Evolutionary conservation across 1,284 basidiomycete genomes (phyloP).

Genomic region (Tausonia pullulans): DNA sequence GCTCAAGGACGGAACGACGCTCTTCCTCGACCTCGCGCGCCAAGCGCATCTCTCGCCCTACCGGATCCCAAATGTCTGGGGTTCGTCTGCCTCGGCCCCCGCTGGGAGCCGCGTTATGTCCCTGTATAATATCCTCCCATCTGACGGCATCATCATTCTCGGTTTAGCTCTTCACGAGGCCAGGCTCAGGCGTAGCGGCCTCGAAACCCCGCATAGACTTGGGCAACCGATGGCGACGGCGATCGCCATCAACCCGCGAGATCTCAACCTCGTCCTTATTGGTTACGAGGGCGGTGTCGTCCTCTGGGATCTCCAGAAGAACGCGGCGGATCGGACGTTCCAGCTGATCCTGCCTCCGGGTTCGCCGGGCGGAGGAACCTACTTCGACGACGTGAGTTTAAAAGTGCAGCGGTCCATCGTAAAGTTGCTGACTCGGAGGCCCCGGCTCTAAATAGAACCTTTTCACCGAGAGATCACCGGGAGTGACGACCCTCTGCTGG

Average conservation of each 20-base stretch:
- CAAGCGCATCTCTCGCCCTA: slow-evolving; percentile 50
- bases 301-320: slow-evolving; percentile 58
- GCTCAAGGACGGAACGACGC: slow-evolving; percentile 32
- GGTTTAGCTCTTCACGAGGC: neutral
- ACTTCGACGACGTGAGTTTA: slow-evolving; percentile 34
- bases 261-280: slow-evolving; percentile 67
- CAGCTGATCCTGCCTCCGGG: slow-evolving; percentile 60
- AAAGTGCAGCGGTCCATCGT: too few relatives aligned
- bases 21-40: slow-evolving; percentile 59
- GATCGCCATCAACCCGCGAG: slow-evolving; percentile 60
- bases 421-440: too few relatives aligned
- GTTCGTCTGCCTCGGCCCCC: slow-evolving; percentile 45
- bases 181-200: slow-evolving; percentile 1
- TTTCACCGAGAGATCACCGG: slow-evolving; percentile 56
- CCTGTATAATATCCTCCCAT: slow-evolving; percentile 3
- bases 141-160: neutral
- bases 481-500: slow-evolving; percentile 64
- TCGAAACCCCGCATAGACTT: slow-evolving; percentile 18
- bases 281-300: slow-evolving; percentile 72
- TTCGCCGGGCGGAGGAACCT: slow-evolving; percentile 64
- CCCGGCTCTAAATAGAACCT: slow-evolving; percentile 41
- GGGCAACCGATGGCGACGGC: slow-evolving; percentile 46
- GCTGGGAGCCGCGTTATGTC: slow-evolving; percentile 35
- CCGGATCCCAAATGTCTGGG: slow-evolving; percentile 62
- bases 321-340: slow-evolving; percentile 51